Evolutionary conservation across 352 stramenopile genomes (phyloP), one percentile per base, ranked within the genome.

Genomic region (Pythium brachiatum): DNA sequence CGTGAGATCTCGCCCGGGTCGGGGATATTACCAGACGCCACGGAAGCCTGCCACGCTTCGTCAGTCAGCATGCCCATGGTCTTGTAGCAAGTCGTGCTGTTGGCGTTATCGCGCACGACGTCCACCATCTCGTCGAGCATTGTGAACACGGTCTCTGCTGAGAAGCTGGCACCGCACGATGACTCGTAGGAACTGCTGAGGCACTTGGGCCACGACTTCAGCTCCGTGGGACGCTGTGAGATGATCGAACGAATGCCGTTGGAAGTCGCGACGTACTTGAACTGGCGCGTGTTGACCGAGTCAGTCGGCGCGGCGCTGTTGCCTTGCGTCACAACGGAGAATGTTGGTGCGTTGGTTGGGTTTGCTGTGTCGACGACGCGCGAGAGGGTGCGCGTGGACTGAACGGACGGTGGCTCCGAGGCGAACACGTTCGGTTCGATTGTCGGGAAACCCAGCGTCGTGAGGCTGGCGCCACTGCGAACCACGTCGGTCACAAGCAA

Each of bases 381-480:
- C 3, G 27, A 39, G 21, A 72, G 11, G 0, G 51, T 41, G 8
- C 58, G 65, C 9, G 50, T 65, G 8, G 66, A 56, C 16, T 60
- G 54, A n/a, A 66, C 55, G 7, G 46, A 8, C 0, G 66, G 66
- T 16, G 43, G 29, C 2, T 65, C 27, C 4, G 56, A 62, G 16
- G 61, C 60, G 20, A 69, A 73, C 7, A 73, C 60, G 47, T 69
- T 73, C 2, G 66, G 66, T 44, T 73, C 66, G 27, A 73, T 68
- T 16, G 48, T 66, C 15, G 60, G 60, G 39, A 63, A 68, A 9
- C n/a, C 44, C n/a, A 73, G 56, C 18, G 57, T 27, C 16, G 60
- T 60, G 39, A 73, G 60, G n/a, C 36, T 65, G n/a, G 66, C 48
- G 27, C 57, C 56, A 15, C 60, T 69, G 29, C 66, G 60, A 18